Percentiles rank a stretch among this genome's conserved stretches.
Evolutionary conservation across 441 rosid genomes (phyloP).

Genomic region (Gossypium trilobum): DNA sequence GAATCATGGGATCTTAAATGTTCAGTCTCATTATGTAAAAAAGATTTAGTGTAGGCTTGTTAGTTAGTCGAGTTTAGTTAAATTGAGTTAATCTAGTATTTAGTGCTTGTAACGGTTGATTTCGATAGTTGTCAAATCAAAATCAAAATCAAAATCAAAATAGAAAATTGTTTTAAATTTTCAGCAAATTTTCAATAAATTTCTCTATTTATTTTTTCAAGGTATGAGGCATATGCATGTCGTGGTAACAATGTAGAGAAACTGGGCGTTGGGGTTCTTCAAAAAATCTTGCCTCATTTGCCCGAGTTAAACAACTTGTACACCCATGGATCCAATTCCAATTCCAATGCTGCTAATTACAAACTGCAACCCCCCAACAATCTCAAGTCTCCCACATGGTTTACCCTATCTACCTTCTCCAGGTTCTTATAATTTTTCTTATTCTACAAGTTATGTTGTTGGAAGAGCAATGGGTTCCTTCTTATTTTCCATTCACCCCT

Average conservation of each 20-base stretch:
- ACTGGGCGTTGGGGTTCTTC: constrained; percentile 38
- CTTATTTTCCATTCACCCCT: background rate
- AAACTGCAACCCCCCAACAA: constrained; percentile 35
- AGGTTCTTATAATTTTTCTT: constrained; percentile 26
- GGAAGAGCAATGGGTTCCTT: background rate
- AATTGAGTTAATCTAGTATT: too few relatives aligned
- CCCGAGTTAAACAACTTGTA: constrained; percentile 35
- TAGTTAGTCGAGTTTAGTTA: too few relatives aligned
- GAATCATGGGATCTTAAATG: too few relatives aligned
- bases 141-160: too few relatives aligned
- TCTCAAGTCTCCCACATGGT: constrained; percentile 35
- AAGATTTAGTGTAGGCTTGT: too few relatives aligned
- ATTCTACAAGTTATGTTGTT: background rate
- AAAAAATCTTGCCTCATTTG: constrained; percentile 38
- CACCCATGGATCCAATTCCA: constrained; percentile 28
- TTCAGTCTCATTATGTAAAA: too few relatives aligned
- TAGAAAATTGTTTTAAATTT: background rate
- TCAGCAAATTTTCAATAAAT: background rate
- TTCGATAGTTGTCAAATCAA: too few relatives aligned
- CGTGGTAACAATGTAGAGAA: constrained; percentile 38
- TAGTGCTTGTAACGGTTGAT: too few relatives aligned
- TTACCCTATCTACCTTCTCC: constrained; percentile 44
- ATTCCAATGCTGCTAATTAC: constrained; percentile 24
- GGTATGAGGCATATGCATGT: constrained; percentile 47
- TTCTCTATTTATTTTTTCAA: constrained; percentile 9